A percentile compares a stretch with the other conserved stretches of the same genome.
Conservation (phyloP, 2,329 filamentous ascomycete genomes). For the Diaporthe ilicicola region DNA sequence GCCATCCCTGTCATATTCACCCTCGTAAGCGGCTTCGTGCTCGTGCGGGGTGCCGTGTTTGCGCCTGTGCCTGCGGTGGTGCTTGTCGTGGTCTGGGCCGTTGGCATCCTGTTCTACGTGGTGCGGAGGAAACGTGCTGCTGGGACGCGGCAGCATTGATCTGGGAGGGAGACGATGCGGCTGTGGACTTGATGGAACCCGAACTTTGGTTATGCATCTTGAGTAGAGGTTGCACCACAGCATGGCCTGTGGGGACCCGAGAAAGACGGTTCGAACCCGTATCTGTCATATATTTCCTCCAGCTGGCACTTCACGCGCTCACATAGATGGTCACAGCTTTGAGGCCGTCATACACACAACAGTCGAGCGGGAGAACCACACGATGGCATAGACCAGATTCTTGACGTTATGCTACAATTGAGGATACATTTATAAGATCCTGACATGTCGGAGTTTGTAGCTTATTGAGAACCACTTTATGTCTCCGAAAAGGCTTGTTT, state of each 20-base stretch:
- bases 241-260: neutral
- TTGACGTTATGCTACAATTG: too few species aligned
- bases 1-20: constrained; percentile 62
- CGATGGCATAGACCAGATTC: too few species aligned
- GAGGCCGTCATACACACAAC: neutral
- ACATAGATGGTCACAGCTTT: neutral
- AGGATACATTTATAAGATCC: neutral
- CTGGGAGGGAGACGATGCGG: neutral
- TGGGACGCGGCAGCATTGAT: neutral
- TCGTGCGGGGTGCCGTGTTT: constrained; percentile 66
- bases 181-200: too few species aligned
- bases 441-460: too few species aligned
- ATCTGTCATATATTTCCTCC: neutral
- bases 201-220: neutral
- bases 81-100: constrained; percentile 58
- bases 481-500: too few species aligned
- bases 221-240: neutral
- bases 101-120: constrained; percentile 57
- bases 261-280: too few species aligned
- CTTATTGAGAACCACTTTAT: too few species aligned
- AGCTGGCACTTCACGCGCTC: neutral
- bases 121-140: neutral
- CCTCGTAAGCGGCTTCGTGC: constrained; percentile 67
- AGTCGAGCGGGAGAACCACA: too few species aligned
- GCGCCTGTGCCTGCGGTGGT: constrained; percentile 62